phyloP scores from a whole-genome alignment of 2,329 filamentous ascomycete species.

The Allantophomopsis lycopodina region DNA sequence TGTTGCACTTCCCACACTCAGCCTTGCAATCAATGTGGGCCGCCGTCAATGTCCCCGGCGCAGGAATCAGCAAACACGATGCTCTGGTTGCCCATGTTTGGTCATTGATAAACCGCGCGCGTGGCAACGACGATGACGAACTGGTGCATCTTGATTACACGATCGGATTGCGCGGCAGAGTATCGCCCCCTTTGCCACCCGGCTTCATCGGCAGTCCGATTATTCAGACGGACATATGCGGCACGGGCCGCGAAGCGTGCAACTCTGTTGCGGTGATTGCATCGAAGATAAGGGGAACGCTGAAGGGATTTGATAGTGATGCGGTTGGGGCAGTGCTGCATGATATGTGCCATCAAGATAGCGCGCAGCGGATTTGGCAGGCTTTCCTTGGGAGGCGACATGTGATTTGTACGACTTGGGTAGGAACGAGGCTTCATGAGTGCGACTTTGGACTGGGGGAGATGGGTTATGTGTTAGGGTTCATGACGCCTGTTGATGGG shows the following conservation, averaged over 20 bases:
- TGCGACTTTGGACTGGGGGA: slow-evolving; percentile 22
- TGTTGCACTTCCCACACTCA: slow-evolving; percentile 22
- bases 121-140: slow-evolving; percentile 12
- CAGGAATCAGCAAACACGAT: slow-evolving; percentile 26
- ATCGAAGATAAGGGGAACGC: slow-evolving; percentile 19
- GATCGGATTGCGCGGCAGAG: slow-evolving; percentile 24
- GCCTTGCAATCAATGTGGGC: slow-evolving; percentile 22
- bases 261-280: slow-evolving; percentile 8
- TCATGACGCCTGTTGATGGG: slow-evolving; percentile 28
- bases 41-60: slow-evolving; percentile 6
- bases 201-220: slow-evolving; percentile 30
- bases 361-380: slow-evolving; percentile 33
- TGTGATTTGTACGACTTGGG: slow-evolving; percentile 29
- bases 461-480: slow-evolving; percentile 23
- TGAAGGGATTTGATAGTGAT: slow-evolving; percentile 22
- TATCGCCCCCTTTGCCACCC: slow-evolving; percentile 24
- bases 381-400: slow-evolving; percentile 27
- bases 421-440: slow-evolving; percentile 21
- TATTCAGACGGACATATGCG: slow-evolving; percentile 22
- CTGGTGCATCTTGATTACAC: slow-evolving; percentile 25
- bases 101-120: slow-evolving; percentile 27
- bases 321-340: slow-evolving; percentile 26
- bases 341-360: slow-evolving; percentile 26
- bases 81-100: slow-evolving; percentile 31
- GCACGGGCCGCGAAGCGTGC: slow-evolving; percentile 3